These are phyloP conservation scores for Saturnispora sanitii DNA, from an alignment of 805 yeast species.

Conservation along the genomic window DNA sequence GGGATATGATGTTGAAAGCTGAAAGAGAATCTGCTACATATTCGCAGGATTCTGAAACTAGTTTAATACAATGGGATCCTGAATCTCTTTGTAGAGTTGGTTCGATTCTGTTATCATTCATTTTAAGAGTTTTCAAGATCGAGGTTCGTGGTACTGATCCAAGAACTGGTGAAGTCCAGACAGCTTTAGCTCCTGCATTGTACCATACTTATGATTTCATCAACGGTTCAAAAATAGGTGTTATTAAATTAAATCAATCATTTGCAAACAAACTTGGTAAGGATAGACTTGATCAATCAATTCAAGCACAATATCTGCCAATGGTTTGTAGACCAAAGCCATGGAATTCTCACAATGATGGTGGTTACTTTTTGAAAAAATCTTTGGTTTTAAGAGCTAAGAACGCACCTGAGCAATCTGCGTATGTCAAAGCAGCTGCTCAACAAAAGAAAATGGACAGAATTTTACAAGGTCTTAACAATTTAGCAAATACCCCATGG, in stretches of 20 bases:
- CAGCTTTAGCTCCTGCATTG: constrained; percentile 80
- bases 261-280: constrained; percentile 59
- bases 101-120: constrained; percentile 60
- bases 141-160: constrained; percentile 78
- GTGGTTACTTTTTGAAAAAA: constrained; percentile 71
- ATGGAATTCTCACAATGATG: constrained; percentile 74
- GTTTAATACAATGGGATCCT: constrained; percentile 21
- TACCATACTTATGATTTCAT: constrained; percentile 78
- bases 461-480: constrained; percentile 75
- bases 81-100: constrained; percentile 59
- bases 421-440: constrained; percentile 80
- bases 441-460: constrained; percentile 52
- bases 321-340: constrained; percentile 88
- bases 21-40: constrained; percentile 15
- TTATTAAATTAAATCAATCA: constrained; percentile 63
- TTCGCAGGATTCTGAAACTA: constrained; percentile 12
- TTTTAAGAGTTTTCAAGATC: constrained; percentile 76
- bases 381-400: constrained; percentile 62
- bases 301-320: constrained; percentile 77
- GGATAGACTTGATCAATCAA: constrained; percentile 51
- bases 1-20: constrained; percentile 20
- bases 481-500: constrained; percentile 85
- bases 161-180: constrained; percentile 52
- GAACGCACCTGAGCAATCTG: constrained; percentile 81
- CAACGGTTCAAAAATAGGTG: constrained; percentile 72